These are phyloP conservation scores for Drosera spatulata DNA, from an alignment of 179 eudicot species.

Conservation along the genomic window DNA sequence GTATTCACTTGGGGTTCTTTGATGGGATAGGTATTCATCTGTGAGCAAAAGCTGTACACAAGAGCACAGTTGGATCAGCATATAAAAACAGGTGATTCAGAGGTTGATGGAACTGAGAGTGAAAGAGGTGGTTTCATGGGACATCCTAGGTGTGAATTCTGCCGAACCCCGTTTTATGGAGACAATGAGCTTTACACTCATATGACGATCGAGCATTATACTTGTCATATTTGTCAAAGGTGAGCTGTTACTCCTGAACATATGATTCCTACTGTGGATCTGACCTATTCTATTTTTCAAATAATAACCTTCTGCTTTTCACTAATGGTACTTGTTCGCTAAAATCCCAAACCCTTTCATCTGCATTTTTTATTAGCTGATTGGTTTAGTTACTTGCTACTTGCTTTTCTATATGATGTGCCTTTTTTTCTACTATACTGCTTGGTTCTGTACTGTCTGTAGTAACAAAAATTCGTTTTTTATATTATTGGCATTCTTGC, in stretches of 20 bases:
- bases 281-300: too few species aligned
- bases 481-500: too few species aligned
- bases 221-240: conserved; percentile 95
- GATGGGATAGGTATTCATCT: conserved; percentile 65
- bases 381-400: too few species aligned
- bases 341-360: too few species aligned
- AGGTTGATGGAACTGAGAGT: conserved; percentile 93
- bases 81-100: conserved; percentile 78
- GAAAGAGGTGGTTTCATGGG: conserved; percentile 96
- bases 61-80: conserved; percentile 82
- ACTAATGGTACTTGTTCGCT: too few species aligned
- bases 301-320: too few species aligned
- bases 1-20: conserved; percentile 3
- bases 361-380: too few species aligned
- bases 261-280: background rate
- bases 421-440: too few species aligned
- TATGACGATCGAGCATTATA: conserved; percentile 83
- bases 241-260: conserved; percentile 5
- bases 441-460: too few species aligned
- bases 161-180: conserved; percentile 74
- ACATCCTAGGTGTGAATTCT: conserved; percentile 92
- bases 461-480: too few species aligned
- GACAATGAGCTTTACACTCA: conserved; percentile 88
- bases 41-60: conserved; percentile 91
- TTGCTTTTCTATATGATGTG: too few species aligned